Conservation (phyloP, 192 early-diverging fungal genomes). For the Obelidium mucronatum region DNA sequence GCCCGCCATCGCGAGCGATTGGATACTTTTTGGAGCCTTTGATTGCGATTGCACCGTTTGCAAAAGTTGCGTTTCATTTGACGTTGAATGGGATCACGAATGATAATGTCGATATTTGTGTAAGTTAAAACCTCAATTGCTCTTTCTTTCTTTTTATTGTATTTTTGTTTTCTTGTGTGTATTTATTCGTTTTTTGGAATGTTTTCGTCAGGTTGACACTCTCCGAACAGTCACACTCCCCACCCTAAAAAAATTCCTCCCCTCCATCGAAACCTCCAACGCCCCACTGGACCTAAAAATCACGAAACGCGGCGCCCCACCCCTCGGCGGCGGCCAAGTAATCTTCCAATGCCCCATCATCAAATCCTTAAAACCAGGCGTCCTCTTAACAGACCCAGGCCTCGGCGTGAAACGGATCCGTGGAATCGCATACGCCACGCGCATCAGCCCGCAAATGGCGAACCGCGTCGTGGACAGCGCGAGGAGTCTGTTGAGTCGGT, state of each 20-base stretch:
- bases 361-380: slow-evolving; percentile 68
- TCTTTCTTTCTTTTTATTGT: no score
- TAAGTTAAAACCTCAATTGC: slow-evolving; percentile 51
- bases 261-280: not conserved
- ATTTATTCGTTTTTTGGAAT: slow-evolving; percentile 18
- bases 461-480: slow-evolving; percentile 93
- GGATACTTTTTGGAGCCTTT: slow-evolving; percentile 95
- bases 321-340: slow-evolving; percentile 92
- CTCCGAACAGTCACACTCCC: slow-evolving; percentile 90
- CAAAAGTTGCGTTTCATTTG: slow-evolving; percentile 83
- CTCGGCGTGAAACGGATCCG: slow-evolving; percentile 88
- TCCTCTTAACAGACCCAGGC: slow-evolving; percentile 78
- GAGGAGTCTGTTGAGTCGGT: slow-evolving; percentile 84
- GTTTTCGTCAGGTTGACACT: slow-evolving; percentile 73
- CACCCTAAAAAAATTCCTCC: slow-evolving; percentile 75
- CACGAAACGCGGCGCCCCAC: slow-evolving; percentile 86
- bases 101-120: slow-evolving; percentile 90
- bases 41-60: slow-evolving; percentile 91
- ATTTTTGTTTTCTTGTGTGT: no score
- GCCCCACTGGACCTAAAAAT: slow-evolving; percentile 60
- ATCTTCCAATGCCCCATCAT: slow-evolving; percentile 87
- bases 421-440: slow-evolving; percentile 91
- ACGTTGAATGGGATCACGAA: slow-evolving; percentile 92
- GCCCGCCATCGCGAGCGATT: slow-evolving; percentile 83
- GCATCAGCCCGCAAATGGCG: slow-evolving; percentile 93